A percentile compares a stretch with the other conserved stretches of the same genome.
phyloP scores from a whole-genome alignment of 163 green algal species.

The Scenedesmus sp. region DNA sequence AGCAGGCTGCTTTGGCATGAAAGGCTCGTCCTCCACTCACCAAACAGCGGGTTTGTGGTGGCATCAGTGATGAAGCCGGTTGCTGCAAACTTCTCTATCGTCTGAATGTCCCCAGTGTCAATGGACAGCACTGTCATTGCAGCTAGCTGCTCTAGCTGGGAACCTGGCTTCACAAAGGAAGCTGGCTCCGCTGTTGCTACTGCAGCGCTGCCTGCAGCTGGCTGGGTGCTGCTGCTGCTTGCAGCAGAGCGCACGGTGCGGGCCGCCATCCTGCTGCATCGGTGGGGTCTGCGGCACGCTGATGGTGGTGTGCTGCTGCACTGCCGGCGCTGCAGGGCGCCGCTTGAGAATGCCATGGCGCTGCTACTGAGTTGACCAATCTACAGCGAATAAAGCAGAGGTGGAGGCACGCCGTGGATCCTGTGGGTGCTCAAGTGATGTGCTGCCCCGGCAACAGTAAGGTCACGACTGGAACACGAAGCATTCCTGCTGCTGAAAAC shows the following conservation, averaged over 20 bases:
- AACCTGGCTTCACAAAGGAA: conserved; percentile 1
- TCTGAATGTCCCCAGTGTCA: conserved; percentile 63
- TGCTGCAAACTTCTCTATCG: conserved; percentile 54
- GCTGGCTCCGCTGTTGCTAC: background rate
- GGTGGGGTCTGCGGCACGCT: background rate
- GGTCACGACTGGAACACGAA: background rate
- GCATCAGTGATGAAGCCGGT: conserved; percentile 63
- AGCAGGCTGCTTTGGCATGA: too few species aligned
- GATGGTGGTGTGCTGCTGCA: background rate
- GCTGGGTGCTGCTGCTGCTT: background rate
- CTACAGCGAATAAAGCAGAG: background rate
- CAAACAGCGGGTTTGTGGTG: conserved; percentile 70
- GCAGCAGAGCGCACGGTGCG: background rate
- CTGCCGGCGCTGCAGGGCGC: background rate
- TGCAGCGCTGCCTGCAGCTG: background rate
- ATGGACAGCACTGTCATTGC: conserved; percentile 61
- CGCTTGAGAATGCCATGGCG: conserved; percentile 8
- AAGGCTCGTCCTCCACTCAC: too few species aligned
- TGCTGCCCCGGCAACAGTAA: background rate
- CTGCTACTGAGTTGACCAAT: background rate
- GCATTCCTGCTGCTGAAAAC: background rate
- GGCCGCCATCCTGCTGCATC: background rate
- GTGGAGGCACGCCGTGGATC: background rate
- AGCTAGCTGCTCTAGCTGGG: conserved; percentile 58
- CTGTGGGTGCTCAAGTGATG: background rate